These are phyloP conservation scores for Jaapia argillacea DNA, from an alignment of 768 basidiomycete genomes.

Conservation along the genomic window DNA sequence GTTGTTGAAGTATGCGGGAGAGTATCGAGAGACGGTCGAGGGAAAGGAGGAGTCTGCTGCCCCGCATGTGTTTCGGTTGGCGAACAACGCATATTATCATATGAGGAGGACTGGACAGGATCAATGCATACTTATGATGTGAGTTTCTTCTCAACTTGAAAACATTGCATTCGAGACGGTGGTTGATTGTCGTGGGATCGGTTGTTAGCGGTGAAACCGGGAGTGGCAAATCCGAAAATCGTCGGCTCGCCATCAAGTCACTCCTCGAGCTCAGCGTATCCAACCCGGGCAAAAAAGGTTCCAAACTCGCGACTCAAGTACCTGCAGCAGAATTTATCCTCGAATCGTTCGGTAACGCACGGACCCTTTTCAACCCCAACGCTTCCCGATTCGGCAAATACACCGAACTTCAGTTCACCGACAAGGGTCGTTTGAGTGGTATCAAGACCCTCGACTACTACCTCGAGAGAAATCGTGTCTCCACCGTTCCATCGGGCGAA, in stretches of 20 bases:
- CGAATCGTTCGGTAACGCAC: constrained; percentile 89
- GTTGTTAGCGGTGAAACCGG: constrained; percentile 80
- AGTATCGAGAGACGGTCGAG: constrained; percentile 68
- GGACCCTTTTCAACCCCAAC: constrained; percentile 87
- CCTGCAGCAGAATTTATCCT: constrained; percentile 94
- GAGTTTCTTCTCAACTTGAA: constrained; percentile 21
- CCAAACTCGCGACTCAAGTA: constrained; percentile 78
- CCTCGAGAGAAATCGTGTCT: constrained; percentile 85
- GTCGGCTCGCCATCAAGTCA: constrained; percentile 84
- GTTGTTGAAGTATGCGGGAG: constrained; percentile 77
- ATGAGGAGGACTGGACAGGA: constrained; percentile 93
- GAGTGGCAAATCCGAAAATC: constrained; percentile 89
- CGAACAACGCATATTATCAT: constrained; percentile 90
- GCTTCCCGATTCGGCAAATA: constrained; percentile 98
- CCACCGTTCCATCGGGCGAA: constrained; percentile 81
- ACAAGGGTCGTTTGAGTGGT: constrained; percentile 80
- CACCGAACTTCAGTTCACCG: constrained; percentile 94
- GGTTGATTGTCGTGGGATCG: no score
- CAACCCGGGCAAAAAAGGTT: constrained; percentile 87
- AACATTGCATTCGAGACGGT: no score
- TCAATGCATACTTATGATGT: constrained; percentile 84
- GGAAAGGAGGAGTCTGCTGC: constrained; percentile 44
- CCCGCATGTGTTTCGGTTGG: constrained; percentile 90
- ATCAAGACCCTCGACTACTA: constrained; percentile 96
- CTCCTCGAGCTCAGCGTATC: constrained; percentile 85